Evolutionary conservation across 2,329 filamentous ascomycete genomes (phyloP), one percentile per base, ranked within the genome.

Genomic region (Raffaelea albimanens): DNA sequence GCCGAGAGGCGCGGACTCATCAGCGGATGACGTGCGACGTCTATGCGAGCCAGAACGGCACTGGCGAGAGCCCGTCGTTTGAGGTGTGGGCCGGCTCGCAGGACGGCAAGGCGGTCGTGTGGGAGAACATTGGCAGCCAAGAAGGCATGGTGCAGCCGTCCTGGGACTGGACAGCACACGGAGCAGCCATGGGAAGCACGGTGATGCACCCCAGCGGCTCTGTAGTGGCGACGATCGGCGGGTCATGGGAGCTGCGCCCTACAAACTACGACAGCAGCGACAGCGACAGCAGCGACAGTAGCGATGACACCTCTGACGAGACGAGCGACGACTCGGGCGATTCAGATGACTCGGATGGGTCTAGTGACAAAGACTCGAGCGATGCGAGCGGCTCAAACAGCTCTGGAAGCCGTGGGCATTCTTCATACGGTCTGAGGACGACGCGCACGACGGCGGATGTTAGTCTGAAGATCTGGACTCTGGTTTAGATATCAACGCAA

Each of bases 51-150:
- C 19, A 16, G 23, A 51, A 57, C 3, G 53, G 0, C 50, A 13
- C 50, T 57, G 3, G 52, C 0, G 49, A 52, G n/a, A 16, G 18
- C 0, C 63, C 64, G 2, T 70, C 71, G 2, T 80, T 79, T 52
- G 80, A 83, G 58, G 68, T 83, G 41, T 83, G 80, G 80, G 75
- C 75, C 5, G 80, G 80, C 2, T 70, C 73, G 1, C 66, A 69
- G 40, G 65, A 71, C 51, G 79, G 80, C 2, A 57, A 62, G 3
- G 72, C 80, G n/a, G 67, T 67, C 40, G 71, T 82, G 7, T 83
- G 77, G 73, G 75, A 82, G 40, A 67, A 67, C 11, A 71, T 80
- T 0, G 78, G 78, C 22, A 62, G 59, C 36, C 54, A 52, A 3
- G 68, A 66, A 40, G 77, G 76, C 16, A 13, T 29, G 7, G 57